A percentile compares a stretch with the other conserved stretches of the same genome.
Conservation (phyloP, 495 filamentous ascomycete genomes). For the Podospora appendiculata region DNA sequence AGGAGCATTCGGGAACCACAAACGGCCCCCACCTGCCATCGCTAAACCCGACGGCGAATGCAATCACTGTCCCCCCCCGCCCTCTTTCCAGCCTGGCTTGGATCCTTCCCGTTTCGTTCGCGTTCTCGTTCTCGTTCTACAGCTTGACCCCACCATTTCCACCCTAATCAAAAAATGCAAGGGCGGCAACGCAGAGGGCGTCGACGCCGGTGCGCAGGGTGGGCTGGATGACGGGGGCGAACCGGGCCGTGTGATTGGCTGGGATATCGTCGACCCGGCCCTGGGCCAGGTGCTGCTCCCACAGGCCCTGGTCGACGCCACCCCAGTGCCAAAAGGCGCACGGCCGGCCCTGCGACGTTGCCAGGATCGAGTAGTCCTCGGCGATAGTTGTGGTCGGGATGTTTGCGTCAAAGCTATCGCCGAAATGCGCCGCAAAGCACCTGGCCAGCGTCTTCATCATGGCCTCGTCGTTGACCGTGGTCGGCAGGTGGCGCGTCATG, state of each 20-base stretch:
- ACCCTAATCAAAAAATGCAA: background rate
- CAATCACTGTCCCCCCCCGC: no score
- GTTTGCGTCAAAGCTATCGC: background rate
- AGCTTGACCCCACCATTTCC: no score
- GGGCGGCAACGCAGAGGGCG: background rate
- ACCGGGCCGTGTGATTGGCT: background rate
- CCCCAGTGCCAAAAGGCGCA: slow-evolving; percentile 3
- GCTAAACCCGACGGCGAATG: no score
- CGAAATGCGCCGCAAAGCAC: background rate
- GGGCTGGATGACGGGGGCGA: slow-evolving; percentile 1
- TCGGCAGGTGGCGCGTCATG: background rate
- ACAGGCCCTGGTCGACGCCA: background rate
- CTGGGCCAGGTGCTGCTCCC: no score
- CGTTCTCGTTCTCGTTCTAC: no score
- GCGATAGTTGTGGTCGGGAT: background rate
- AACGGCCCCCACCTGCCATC: no score
- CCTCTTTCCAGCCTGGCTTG: no score
- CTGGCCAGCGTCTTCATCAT: background rate
- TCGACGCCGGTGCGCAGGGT: slow-evolving; percentile 1
- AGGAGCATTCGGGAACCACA: no score
- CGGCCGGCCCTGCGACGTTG: background rate
- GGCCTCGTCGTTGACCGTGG: background rate
- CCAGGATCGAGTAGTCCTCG: slow-evolving; percentile 1
- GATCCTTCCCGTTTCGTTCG: no score
- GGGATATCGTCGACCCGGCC: background rate